These are phyloP conservation scores for Neurospora sp. DNA, from an alignment of 2,329 filamentous ascomycete genomes.

Conservation along the genomic window DNA sequence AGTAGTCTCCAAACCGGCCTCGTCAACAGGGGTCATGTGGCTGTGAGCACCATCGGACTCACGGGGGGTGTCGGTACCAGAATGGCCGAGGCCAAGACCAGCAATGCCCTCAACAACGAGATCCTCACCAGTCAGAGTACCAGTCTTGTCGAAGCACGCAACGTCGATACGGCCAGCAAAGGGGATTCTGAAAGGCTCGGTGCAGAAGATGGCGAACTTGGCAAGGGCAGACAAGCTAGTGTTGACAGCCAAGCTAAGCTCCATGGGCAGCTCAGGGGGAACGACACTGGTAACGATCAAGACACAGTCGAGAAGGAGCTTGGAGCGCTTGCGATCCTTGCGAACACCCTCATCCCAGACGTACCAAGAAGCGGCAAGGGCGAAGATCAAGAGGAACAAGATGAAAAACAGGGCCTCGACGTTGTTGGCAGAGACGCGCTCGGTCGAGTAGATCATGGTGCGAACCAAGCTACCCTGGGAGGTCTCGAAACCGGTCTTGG, in stretches of 20 bases:
- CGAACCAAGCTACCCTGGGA: slow-evolving; percentile 95
- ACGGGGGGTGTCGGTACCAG: slow-evolving; percentile 52
- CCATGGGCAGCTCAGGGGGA: slow-evolving; percentile 97
- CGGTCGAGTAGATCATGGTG: slow-evolving; percentile 99
- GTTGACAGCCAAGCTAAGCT: slow-evolving; percentile 93
- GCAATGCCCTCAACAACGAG: slow-evolving; percentile 95
- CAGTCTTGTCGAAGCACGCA: slow-evolving; percentile 98
- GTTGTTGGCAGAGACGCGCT: slow-evolving; percentile 98
- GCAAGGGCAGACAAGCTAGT: slow-evolving; percentile 90
- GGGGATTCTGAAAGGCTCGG: slow-evolving; percentile 95
- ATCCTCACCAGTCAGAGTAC: slow-evolving; percentile 92
- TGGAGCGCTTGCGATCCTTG: slow-evolving; percentile 92
- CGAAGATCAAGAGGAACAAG: slow-evolving; percentile 90
- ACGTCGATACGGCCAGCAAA: slow-evolving; percentile 92
- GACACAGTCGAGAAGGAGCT: slow-evolving; percentile 93
- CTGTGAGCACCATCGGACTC: slow-evolving; percentile 78
- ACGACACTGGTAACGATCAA: slow-evolving; percentile 97
- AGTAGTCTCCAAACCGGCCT: slow-evolving; percentile 72
- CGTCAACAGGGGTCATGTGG: slow-evolving; percentile 60
- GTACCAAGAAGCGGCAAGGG: slow-evolving; percentile 96
- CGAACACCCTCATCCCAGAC: slow-evolving; percentile 95
- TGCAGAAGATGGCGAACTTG: slow-evolving; percentile 96
- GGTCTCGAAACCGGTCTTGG: slow-evolving; percentile 97
- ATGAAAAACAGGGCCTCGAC: slow-evolving; percentile 95
- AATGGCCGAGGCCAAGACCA: slow-evolving; percentile 65